Evolutionary conservation across 208 protist genomes (phyloP), one percentile per base, ranked within the genome.

Genomic region (Chromosphaera perkinsii): DNA sequence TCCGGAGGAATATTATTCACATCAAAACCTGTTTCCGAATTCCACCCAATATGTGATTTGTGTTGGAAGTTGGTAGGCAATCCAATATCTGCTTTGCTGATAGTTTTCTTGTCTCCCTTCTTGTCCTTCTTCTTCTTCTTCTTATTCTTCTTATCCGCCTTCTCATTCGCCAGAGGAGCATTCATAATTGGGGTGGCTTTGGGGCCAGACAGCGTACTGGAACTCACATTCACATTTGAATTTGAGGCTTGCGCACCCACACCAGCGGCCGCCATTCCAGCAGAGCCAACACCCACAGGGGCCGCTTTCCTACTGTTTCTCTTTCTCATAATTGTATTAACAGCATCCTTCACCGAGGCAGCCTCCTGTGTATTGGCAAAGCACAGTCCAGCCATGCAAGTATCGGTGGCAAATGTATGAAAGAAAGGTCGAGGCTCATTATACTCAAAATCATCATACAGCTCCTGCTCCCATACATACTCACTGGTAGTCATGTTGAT

Each of bases 1-100:
- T 45, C 17, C 14, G 57, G 57, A 29, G 66, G 66, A 17, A 72
- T 72, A 24, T 52, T 66, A 17, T 65, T 2, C 4, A 66, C 27
- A 33, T 64, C 54, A 68, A 72, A 72, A 4, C 66, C 66, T 10
- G 9, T 67, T 14, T 72, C 66, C 22, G 42, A 43, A 43, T 68
- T 26, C 14, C n/a, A 72, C 20, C 66, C 66, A 27, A 72, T 72
- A 33, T 72, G 66, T 4, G 56, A 45, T 32, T 49, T 26, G 54
- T 72, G 66, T 20, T 35, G 36, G 57, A 67, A 61, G 48, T 72
- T 10, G 17, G 66, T 57, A 37, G 42, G 64, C 7, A 29, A 32
- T 5, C 10, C 2, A 17, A 70, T 63, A 35, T 57, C 64, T 27
- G n/a, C n/a, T 24, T 37, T 63, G 48, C 17, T 60, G 45, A 52